Base-by-base conservation (phyloP, 1,284 basidiomycete species). In the Cutaneotrichosporon sp. region DNA sequence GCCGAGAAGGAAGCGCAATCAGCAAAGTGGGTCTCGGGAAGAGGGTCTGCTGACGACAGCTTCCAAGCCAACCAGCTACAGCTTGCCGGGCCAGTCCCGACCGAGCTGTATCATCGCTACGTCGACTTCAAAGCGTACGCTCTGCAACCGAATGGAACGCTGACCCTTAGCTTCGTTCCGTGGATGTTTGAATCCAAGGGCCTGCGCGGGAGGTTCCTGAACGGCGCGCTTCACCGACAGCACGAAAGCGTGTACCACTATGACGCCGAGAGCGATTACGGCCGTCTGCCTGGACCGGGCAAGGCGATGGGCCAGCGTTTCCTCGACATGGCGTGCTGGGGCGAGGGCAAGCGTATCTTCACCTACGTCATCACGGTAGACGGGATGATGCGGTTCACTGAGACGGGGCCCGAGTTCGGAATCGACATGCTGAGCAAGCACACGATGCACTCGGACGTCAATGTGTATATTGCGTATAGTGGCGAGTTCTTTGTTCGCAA, bases 361-460 rank as follows among this genome's bases (percentile, higher is more conserved):
- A 84, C 83, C 18, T 84, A 83, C 72, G 81, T 84, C 14, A 77
- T 84, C 61, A 83, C 82, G 53, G 76, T 84, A 16, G 82, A 84
- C 63, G 82, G 81, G 21, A 72, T 84, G 61, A 76, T 81, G 74
- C 72, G 83, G 21, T 85, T 84, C 69, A 83, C 83, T 60, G 83
- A 84, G 78, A 85, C 84, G 0, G 83, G 84, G 1, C 80, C 82
- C 60, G 81, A 84, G 71, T 83, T 84, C 69, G 78, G 82, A 2
- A 82, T 84, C 60, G 81, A 83, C 61, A 72, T 84, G 63, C 74
- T 85, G 38, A 82, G 80, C 72, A 85, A 85, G 67, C 83, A 84
- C 68, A 82, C 81, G n/a, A 84, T 84, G 83, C 84, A 85, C 70
- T 80, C 83, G 36, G 81, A 84, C 68, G 82, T 83, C 14, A 74